phyloP scores from a whole-genome alignment of 306 rosid genomes.

The Sophora flavescens region DNA sequence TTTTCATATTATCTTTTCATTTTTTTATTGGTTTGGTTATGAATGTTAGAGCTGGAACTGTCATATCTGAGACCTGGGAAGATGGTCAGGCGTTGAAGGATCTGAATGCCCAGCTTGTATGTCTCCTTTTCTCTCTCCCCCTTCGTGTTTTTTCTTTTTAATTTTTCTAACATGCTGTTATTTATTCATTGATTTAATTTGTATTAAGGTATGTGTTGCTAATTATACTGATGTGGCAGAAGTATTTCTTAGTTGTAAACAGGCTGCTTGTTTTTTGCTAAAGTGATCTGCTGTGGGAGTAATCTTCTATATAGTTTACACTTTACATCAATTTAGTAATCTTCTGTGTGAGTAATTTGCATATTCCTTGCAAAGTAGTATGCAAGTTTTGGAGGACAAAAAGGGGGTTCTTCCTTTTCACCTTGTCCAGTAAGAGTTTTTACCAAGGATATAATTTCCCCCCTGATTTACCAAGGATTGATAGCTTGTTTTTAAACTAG shows the following conservation, averaged over 20 bases:
- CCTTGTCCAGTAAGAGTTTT: background rate
- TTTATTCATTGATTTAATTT: constrained; percentile 29
- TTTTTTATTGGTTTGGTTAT: constrained; percentile 28
- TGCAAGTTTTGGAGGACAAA: constrained; percentile 2
- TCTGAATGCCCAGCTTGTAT: constrained; percentile 90
- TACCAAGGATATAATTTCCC: background rate
- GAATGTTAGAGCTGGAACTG: constrained; percentile 93
- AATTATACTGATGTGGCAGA: constrained; percentile 9
- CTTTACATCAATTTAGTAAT: background rate
- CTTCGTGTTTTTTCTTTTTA: constrained; percentile 14
- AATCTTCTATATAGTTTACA: constrained; percentile 5
- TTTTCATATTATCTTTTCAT: constrained; percentile 21
- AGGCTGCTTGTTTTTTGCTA: background rate
- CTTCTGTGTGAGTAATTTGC: background rate
- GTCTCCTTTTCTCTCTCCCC: constrained; percentile 47
- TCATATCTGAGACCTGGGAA: constrained; percentile 99
- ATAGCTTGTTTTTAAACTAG: background rate
- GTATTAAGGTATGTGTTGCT: constrained; percentile 14
- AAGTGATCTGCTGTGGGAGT: background rate
- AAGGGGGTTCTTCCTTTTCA: background rate
- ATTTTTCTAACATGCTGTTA: constrained; percentile 28
- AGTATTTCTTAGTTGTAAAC: background rate
- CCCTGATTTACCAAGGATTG: background rate
- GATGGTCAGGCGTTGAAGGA: constrained; percentile 98
- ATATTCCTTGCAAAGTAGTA: background rate